Base-by-base conservation (phyloP, 768 basidiomycete species). In the Termitomyces sp. region DNA sequence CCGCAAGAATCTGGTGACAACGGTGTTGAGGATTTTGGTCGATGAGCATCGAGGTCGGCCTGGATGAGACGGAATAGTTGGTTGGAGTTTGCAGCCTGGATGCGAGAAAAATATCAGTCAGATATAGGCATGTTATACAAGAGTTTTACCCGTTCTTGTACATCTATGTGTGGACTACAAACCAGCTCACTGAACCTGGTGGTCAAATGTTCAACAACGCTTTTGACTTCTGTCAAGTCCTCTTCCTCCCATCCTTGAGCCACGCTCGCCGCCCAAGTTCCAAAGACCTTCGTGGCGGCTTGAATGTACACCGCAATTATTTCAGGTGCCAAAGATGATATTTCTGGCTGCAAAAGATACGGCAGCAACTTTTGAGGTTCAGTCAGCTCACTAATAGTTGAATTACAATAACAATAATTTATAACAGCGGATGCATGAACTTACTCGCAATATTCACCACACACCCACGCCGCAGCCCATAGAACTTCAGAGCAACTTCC, bases 391-490 rank as follows among this genome's bases (percentile, higher is more conserved):
- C 93, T 65, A 35, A 47, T 8, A 26, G 24, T 35, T 56, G 40
- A 13, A 48, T 24, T 54, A 54, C 61, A 16, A 63, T 56, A 33
- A 54, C 61, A 16, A 63, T 55, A 33, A 20, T 14, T 48, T 13
- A 47, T 36, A 26, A 6, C 46, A 28, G 14, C 2, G 10, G 3
- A 40, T 22, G 32, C 24, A 53, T 56, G 35, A 51, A 76, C 88
- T 68, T 64, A 94, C 95, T 85, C 79, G 80, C 89, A 87, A 69
- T 93, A 92, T 72, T 99, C 97, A 20, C 95, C 96, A 61, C 92
- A 94, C 63, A 98, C 90, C 91, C 92, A 99, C 6, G 94, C 93
- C 10, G 94, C 95, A 0, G 95, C 97, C 83, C 91, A 93, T 2
- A 97, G 75, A 9, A 96, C 83, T 66, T 95, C 92, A 0, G 86